Base-by-base conservation (phyloP, 805 yeast genomes). In the Wickerhamiella slavikovae region DNA sequence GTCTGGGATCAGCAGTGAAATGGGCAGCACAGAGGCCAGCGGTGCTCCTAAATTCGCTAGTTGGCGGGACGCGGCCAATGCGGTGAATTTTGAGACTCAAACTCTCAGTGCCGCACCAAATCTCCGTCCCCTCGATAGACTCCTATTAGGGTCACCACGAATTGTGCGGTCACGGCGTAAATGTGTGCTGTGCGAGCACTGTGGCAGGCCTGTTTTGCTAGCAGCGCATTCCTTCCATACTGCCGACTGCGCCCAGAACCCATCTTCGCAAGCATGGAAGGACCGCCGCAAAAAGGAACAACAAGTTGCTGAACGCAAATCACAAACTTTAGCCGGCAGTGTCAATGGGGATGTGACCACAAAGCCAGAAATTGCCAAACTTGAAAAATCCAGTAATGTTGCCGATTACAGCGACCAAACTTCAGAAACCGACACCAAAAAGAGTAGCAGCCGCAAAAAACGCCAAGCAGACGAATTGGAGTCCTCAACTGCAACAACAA, bases 211-310 rank as follows among this genome's bases (percentile, higher is more conserved):
- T n/a, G n/a, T n/a, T n/a, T n/a, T n/a, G n/a, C n/a, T n/a, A n/a
- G n/a, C n/a, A 3, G 41, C 41, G 16, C 22, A 45, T 22, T 32
- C 30, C 19, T 29, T 30, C 19, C 54, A 49, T 29, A 18, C 37
- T 15, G 33, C 25, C 5, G 35, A 28, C 15, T 42, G 45, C 33
- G 17, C 15, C 5, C 10, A 24, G 17, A 24, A 24, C 17, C 15
- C 15, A 15, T 14, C 13, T 7, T 24, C 26, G 6, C 26, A 16
- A 13, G 26, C 26, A 8, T 5, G 10, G 11, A 15, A 22, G 24
- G 24, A 9, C n/a, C n/a, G n/a, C n/a, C n/a, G n/a, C n/a, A n/a
- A 8, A 8, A 19, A 8, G 22, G 10, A 19, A 11, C 11, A 19
- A 19, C 22, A 19, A 11, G 11, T 11, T 8, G 10, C 11, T 8